phyloP scores from a whole-genome alignment of 1,284 basidiomycete species.

The Puccinia horiana region DNA sequence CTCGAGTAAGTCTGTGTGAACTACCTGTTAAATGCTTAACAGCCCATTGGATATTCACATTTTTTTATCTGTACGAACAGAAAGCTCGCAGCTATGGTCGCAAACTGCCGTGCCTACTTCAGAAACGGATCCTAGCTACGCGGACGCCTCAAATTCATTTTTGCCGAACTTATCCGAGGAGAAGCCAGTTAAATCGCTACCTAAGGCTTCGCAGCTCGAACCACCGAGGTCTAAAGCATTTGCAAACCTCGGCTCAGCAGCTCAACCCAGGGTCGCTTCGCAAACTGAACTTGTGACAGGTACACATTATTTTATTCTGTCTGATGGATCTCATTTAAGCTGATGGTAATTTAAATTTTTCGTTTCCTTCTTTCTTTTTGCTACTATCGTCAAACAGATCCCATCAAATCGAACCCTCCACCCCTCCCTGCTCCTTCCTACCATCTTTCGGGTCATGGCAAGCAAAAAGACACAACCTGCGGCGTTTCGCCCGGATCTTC shows the following conservation, averaged over 20 bases:
- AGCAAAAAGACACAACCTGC: not conserved
- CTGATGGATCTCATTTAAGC: not conserved
- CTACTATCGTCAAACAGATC: not conserved
- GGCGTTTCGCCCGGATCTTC: not conserved
- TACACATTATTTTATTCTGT: not conserved
- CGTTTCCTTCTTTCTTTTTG: no score
- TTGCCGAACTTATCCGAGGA: not conserved
- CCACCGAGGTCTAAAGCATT: not conserved
- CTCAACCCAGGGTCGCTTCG: not conserved
- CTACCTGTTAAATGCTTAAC: no score
- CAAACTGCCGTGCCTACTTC: not conserved
- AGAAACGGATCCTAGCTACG: not conserved
- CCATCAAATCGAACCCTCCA: not conserved
- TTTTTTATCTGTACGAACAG: not conserved
- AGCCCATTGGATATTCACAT: not conserved
- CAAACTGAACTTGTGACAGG: not conserved
- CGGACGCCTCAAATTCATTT: not conserved
- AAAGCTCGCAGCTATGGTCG: not conserved
- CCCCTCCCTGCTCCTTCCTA: not conserved
- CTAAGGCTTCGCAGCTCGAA: not conserved
- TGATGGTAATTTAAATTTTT: not conserved
- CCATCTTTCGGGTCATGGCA: not conserved
- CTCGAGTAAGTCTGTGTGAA: not conserved
- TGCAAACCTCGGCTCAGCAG: not conserved
- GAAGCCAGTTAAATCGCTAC: constrained; percentile 5